Conservation (phyloP, 805 yeast genomes). For the Cyberlindnera xylosilytica region DNA sequence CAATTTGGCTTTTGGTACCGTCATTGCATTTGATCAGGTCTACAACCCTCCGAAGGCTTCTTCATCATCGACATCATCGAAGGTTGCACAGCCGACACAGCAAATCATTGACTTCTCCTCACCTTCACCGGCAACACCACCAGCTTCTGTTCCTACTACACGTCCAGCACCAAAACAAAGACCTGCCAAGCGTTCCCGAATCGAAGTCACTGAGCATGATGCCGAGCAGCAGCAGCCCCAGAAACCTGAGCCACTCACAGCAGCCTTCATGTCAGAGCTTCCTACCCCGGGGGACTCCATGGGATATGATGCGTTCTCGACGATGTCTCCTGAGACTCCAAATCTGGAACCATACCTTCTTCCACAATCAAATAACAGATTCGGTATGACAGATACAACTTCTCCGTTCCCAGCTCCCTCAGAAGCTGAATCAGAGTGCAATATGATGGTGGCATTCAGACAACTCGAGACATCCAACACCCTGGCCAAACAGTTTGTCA, state of each 20-base stretch:
- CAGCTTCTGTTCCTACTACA: too few species aligned
- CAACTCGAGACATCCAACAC: conserved; percentile 17
- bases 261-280: background rate
- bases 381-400: too few species aligned
- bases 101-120: background rate
- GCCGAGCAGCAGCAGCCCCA: too few species aligned
- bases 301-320: background rate
- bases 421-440: too few species aligned
- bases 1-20: conserved; percentile 23
- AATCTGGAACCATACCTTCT: background rate
- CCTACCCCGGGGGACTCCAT: background rate
- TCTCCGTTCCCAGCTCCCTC: too few species aligned
- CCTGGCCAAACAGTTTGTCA: conserved; percentile 19
- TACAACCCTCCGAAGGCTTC: conserved; percentile 5
- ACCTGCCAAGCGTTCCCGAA: too few species aligned
- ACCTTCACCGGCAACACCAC: too few species aligned
- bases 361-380: too few species aligned
- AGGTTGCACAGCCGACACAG: too few species aligned
- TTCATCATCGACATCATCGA: too few species aligned
- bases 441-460: conserved; percentile 13
- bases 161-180: too few species aligned
- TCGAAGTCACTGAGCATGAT: too few species aligned
- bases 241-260: background rate
- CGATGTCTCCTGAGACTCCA: background rate
- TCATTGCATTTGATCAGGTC: conserved; percentile 17